Evolutionary conservation across 441 rosid species (phyloP), one percentile per base, ranked within the genome.

Genomic region (Metrosideros polymorpha): DNA sequence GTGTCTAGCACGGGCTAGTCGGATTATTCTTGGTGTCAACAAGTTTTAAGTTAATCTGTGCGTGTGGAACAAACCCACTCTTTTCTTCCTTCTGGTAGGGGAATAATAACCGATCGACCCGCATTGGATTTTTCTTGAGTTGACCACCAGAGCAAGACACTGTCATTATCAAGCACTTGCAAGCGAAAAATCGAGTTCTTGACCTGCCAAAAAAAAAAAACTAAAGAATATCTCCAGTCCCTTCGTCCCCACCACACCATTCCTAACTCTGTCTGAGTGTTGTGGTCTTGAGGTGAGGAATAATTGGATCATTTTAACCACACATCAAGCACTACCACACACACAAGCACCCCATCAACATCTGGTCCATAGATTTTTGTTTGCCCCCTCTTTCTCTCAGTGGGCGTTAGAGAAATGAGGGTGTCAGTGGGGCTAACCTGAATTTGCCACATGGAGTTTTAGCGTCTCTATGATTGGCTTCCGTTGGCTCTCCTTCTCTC

Each of bases 371-470:
- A 83, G 91, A 91, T 89, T 79, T 91, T 89, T 87, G 27, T 42
- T 18, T 63, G 13, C 27, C 1, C 15, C 27, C 63, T 56, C 63
- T 55, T 13, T 18, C 0, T 12, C 7, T 10, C 7, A 10, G 79
- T 66, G 47, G 79, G 47, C 39, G 79, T 10, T 6, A 22, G n/a
- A 71, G 79, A 22, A 71, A 71, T 19, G 47, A 22, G 79, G 10
- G 32, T 32, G n/a, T 30, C 10, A 12, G 45, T 84, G 83, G 88
- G 63, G 71, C 47, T 66, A 35, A n/a, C 24, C 14, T 10, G 59
- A 47, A 29, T 63, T 47, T 86, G 92, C 87, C 97, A 93, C 93
- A 49, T 89, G 95, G 94, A 89, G 3, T n/a, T 12, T 12, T 42
- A 30, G 57, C 32, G 39, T 85, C 86, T 89, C 85, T 84, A 66